Evolutionary conservation across 345 rosid species (phyloP).

Genomic region (Syzygium grande): DNA sequence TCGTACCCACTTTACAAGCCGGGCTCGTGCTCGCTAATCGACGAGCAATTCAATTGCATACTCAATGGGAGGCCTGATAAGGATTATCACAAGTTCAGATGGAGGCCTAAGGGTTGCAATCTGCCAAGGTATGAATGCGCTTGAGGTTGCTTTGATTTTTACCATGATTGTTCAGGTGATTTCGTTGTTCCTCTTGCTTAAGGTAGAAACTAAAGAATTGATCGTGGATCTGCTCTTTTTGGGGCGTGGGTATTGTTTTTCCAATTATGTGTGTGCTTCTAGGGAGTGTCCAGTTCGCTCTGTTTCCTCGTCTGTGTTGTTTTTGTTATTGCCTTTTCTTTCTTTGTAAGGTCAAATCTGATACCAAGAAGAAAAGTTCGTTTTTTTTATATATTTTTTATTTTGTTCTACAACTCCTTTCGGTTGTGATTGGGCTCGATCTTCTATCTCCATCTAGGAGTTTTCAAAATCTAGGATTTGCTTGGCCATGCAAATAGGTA

Average conservation of each 20-base stretch:
- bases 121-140: constrained; percentile 54
- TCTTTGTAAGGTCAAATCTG: background rate
- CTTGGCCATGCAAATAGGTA: background rate
- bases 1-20: constrained; percentile 92
- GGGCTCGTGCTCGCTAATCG: constrained; percentile 76
- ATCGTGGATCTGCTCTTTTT: background rate
- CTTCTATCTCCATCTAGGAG: background rate
- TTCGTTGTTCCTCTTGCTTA: background rate
- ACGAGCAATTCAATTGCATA: constrained; percentile 77
- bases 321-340: background rate
- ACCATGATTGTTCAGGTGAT: background rate
- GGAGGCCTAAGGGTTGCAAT: constrained; percentile 83
- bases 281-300: background rate
- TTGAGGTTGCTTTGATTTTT: background rate
- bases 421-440: background rate
- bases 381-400: background rate
- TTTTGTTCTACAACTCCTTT: background rate
- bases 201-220: background rate
- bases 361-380: background rate
- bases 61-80: constrained; percentile 75
- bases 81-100: constrained; percentile 59
- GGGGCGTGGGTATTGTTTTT: background rate
- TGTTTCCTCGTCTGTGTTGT: background rate
- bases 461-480: background rate
- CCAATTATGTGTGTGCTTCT: background rate